Percentiles rank a stretch among this genome's conserved stretches.
Evolutionary conservation across 441 rosid genomes (phyloP).

Genomic region (Euphorbia celastroides): DNA sequence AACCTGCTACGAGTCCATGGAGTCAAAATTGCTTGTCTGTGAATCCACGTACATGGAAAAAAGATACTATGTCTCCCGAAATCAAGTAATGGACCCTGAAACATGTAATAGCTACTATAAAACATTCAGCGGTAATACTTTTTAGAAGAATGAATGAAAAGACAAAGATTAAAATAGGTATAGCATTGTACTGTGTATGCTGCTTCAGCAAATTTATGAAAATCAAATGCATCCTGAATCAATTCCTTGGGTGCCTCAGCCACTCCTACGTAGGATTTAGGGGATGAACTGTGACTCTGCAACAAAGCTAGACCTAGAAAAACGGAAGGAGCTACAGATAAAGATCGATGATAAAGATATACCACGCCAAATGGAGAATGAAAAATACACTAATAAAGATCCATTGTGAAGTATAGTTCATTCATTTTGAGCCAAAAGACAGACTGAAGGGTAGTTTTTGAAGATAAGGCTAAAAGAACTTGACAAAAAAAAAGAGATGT

Average conservation of each 20-base stretch:
- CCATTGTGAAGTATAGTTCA: neutral
- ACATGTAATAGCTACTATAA: slow-evolving; percentile 15
- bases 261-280: slow-evolving; percentile 35
- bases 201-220: slow-evolving; percentile 90
- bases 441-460: neutral
- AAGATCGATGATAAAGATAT: neutral
- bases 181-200: slow-evolving; percentile 65
- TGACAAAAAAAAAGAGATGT: neutral
- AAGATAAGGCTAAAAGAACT: neutral
- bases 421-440: neutral
- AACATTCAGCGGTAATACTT: neutral
- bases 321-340: neutral
- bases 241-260: slow-evolving; percentile 55
- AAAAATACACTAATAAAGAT: neutral
- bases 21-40: slow-evolving; percentile 75
- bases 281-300: slow-evolving; percentile 44
- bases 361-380: neutral
- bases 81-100: slow-evolving; percentile 91
- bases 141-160: neutral
- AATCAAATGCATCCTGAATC: slow-evolving; percentile 56
- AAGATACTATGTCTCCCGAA: slow-evolving; percentile 72
- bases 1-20: slow-evolving; percentile 90
- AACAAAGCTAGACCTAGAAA: slow-evolving; percentile 82
- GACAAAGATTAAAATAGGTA: neutral
- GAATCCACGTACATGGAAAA: slow-evolving; percentile 79